Base-by-base conservation (phyloP, 768 basidiomycete genomes). In the Amanita fuliginea region DNA sequence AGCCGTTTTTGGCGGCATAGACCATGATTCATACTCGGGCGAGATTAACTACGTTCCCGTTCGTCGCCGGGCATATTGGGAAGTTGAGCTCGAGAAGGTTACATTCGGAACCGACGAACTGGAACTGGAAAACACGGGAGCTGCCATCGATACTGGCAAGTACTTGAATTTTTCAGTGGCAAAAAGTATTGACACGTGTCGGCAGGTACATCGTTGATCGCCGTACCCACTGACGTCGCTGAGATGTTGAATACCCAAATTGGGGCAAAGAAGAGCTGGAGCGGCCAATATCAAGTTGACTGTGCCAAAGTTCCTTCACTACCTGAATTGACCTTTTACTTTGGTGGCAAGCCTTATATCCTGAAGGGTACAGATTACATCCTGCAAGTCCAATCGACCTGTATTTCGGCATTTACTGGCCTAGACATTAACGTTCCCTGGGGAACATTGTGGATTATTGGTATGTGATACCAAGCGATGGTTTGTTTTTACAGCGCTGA, bases 171-270 rank as follows among this genome's bases (percentile, higher is more conserved):
- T 13, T 22, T 37, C 2, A 4, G 3, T 14, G 22, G 36, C 2
- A 9, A 19, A 30, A 28, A 19, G 4, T 28, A 10, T 51, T 30
- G 47, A 24, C 47, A 60, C 39, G 57, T 47, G 37, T 19, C 44
- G 42, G 46, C 60, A 83, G 92, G 93, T 48, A 97, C 96, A 35
- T 94, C 91, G 6, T 74, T 97, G 53, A 97, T 98, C 58, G 95
- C 86, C 43, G 72, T 95, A 44, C 95, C 95, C 45, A 81, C 83
- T 51, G 95, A 98, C 60, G 76, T 98, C 47, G 94, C 96, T 46
- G 96, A 99, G 73, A 90, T 99, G 90, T 72, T 99, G 59, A 98
- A 99, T 68, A 72, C 85, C 28, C 82, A 86, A 64, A 96, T 99
- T 47, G 96, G 96, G 52, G 95, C 95, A 11, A 86, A 78, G 69